A percentile compares a stretch with the other conserved stretches of the same genome.
Evolutionary conservation across 495 filamentous ascomycete genomes (phyloP).

Genomic region (Platismatia glauca): DNA sequence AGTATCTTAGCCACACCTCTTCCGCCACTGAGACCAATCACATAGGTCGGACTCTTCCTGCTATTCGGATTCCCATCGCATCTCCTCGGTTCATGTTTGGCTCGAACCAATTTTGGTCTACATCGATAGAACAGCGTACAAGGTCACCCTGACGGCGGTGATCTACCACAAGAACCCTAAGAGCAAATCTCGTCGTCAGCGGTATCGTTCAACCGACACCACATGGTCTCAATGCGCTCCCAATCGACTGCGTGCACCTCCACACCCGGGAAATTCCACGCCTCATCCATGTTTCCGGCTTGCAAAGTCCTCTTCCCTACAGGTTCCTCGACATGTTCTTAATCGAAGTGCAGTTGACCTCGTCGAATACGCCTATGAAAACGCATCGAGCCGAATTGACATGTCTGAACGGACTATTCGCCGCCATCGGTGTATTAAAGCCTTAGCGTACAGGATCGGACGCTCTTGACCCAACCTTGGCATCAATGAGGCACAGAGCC

Average conservation of each 20-base stretch:
- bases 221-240: not conserved
- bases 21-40: conserved; percentile 1
- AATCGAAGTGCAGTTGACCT: not conserved
- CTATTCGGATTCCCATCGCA: not conserved
- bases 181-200: not conserved
- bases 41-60: not conserved
- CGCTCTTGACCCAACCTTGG: not conserved
- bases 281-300: not conserved
- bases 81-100: not conserved
- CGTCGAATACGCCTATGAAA: not conserved
- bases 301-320: not conserved
- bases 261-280: not conserved
- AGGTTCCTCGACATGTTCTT: not conserved
- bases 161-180: not conserved
- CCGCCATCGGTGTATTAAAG: not conserved
- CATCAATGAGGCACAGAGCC: not conserved
- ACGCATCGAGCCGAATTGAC: not conserved
- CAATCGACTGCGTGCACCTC: not conserved
- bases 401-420: not conserved
- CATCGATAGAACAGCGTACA: not conserved
- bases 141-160: not conserved
- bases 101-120: not conserved
- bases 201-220: not conserved
- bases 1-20: not conserved
- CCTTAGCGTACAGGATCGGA: not conserved